A percentile compares a stretch with the other conserved stretches of the same genome.
phyloP scores from a whole-genome alignment of 139 green algal genomes.

The Tetratostichococcus sp. region DNA sequence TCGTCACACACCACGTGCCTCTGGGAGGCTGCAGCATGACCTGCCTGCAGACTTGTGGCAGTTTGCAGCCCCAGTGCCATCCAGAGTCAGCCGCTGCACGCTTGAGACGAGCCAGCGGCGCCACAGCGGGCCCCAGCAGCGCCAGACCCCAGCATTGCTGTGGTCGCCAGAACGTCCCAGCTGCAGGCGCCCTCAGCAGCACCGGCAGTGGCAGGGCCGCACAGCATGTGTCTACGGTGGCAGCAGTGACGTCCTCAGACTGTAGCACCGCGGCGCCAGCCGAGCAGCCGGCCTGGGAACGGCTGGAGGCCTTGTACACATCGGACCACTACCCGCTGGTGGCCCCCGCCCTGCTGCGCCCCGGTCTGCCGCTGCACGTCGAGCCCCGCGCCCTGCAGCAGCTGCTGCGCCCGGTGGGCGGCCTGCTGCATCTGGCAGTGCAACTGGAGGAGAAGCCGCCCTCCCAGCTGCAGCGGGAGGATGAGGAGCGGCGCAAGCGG shows the following conservation, averaged over 20 bases:
- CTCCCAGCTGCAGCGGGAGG: background rate
- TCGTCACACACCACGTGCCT: too few relatives aligned
- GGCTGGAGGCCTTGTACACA: background rate
- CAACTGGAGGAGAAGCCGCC: background rate
- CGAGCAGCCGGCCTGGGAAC: slow-evolving; percentile 9
- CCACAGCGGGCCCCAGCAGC: background rate
- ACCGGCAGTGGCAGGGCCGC: background rate
- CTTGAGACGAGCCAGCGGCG: background rate
- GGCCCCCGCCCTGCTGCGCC: too few relatives aligned
- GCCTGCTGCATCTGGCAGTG: background rate
- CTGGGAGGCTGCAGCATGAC: background rate
- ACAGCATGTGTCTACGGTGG: background rate
- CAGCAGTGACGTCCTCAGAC: background rate
- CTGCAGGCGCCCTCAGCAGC: background rate
- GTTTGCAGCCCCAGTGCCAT: background rate
- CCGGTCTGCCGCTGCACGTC: background rate
- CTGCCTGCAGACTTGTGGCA: background rate
- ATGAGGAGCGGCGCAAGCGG: slow-evolving; percentile 9
- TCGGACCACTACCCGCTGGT: background rate
- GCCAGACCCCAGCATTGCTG: background rate
- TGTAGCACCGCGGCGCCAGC: background rate
- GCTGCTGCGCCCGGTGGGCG: background rate
- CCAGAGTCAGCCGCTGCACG: background rate
- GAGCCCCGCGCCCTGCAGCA: background rate
- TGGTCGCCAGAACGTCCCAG: background rate